These are phyloP conservation scores for Suhomyces guaymorum DNA, from an alignment of 1,139 yeast species.

Conservation along the genomic window DNA sequence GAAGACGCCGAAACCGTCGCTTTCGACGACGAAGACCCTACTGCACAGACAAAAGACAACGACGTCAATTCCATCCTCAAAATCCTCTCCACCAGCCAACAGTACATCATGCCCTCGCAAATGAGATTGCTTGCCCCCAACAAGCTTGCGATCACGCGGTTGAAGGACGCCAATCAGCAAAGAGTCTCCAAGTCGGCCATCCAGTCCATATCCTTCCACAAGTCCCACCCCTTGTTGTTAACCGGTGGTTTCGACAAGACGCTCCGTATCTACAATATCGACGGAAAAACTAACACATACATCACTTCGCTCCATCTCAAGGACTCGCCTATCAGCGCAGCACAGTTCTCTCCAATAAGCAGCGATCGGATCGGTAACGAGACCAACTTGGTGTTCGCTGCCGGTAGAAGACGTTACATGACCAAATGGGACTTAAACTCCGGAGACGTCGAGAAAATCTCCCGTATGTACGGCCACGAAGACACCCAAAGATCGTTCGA, in stretches of 20 bases:
- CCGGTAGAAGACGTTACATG: conserved; percentile 90
- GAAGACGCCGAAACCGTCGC: conserved; percentile 26
- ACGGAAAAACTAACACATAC: conserved; percentile 80
- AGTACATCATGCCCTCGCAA: conserved; percentile 52
- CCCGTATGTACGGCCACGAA: conserved; percentile 91
- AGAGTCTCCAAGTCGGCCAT: conserved; percentile 74
- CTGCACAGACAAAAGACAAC: conserved; percentile 35
- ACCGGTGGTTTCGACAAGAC: conserved; percentile 95
- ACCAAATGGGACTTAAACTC: conserved; percentile 83
- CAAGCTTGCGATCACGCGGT: conserved; percentile 69
- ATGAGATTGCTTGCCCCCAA: conserved; percentile 68
- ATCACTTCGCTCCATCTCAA: conserved; percentile 81
- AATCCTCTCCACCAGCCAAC: conserved; percentile 58
- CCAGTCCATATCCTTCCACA: conserved; percentile 84
- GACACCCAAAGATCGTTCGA: conserved; percentile 85
- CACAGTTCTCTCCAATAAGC: conserved; percentile 54
- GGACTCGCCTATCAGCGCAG: conserved; percentile 78
- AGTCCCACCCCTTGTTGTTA: conserved; percentile 75
- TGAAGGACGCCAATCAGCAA: conserved; percentile 81
- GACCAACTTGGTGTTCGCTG: conserved; percentile 64
- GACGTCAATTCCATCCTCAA: conserved; percentile 59
- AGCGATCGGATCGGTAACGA: conserved; percentile 35
- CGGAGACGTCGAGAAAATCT: conserved; percentile 79
- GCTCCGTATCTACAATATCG: conserved; percentile 81
- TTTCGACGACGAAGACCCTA: conserved; percentile 29